phyloP scores from a whole-genome alignment of 2,329 filamentous ascomycete genomes.

The Cladosporium sp. region DNA sequence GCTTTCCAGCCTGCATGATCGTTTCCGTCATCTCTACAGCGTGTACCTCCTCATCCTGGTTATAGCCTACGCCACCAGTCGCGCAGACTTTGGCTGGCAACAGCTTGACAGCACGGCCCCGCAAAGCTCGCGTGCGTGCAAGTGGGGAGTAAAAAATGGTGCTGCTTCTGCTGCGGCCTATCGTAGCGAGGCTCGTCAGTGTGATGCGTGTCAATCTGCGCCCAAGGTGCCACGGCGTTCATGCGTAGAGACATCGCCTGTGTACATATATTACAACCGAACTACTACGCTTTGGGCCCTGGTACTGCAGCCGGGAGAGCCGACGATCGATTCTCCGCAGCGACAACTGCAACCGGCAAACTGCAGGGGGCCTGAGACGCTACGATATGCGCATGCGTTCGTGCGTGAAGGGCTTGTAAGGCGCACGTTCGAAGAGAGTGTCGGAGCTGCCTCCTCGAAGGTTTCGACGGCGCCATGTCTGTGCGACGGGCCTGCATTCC shows the following conservation, averaged over 20 bases:
- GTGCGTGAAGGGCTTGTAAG: background rate
- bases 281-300: background rate
- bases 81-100: background rate
- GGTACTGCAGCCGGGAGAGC: background rate
- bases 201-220: constrained; percentile 9
- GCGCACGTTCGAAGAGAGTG: background rate
- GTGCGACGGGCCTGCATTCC: background rate
- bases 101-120: background rate
- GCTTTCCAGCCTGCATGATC: background rate
- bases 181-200: background rate
- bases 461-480: constrained; percentile 2
- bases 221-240: constrained; percentile 7
- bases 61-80: constrained; percentile 1
- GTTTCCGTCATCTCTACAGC: background rate
- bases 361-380: background rate
- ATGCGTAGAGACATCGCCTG: constrained; percentile 4
- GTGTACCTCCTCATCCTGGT: background rate
- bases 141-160: background rate
- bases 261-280: constrained; percentile 9
- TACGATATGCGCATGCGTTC: background rate
- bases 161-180: background rate
- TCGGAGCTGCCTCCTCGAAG: constrained; percentile 5
- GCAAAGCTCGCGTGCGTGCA: background rate
- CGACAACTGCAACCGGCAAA: background rate
- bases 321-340: constrained; percentile 17